Evolutionary conservation across 1,284 basidiomycete species (phyloP).

Genomic region (Ustilago nuda): DNA sequence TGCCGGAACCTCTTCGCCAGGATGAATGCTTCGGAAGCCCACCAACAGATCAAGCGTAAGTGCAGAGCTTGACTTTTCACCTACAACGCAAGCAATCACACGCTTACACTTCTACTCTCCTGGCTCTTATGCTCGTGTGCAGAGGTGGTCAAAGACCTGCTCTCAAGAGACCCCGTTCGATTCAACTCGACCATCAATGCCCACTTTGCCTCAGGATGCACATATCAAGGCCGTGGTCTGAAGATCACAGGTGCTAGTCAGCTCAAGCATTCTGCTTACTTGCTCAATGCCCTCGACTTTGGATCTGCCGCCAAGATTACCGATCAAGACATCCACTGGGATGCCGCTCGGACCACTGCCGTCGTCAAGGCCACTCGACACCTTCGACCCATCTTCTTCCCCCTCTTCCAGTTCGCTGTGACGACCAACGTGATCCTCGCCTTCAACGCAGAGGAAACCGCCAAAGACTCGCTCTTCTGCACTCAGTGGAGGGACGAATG

Average conservation of each 20-base stretch:
- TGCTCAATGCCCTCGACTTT: slow-evolving; percentile 48
- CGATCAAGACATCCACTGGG: slow-evolving; percentile 47
- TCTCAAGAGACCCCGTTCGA: slow-evolving; percentile 44
- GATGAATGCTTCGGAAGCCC: slow-evolving; percentile 40
- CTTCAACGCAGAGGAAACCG: slow-evolving; percentile 37
- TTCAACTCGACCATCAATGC: slow-evolving; percentile 59
- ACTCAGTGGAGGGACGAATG: slow-evolving; percentile 53
- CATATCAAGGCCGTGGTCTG: slow-evolving; percentile 52
- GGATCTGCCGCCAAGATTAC: slow-evolving; percentile 41
- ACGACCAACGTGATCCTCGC: slow-evolving; percentile 36
- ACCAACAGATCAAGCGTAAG: slow-evolving; percentile 33
- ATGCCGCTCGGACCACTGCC: slow-evolving; percentile 33
- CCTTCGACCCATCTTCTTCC: slow-evolving; percentile 49
- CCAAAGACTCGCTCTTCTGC: slow-evolving; percentile 44
- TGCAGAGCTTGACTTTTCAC: background rate
- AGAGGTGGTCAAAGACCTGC: slow-evolving; percentile 45
- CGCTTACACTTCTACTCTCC: background rate
- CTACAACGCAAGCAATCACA: background rate
- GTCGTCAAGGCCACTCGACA: slow-evolving; percentile 41
- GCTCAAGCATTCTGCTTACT: slow-evolving; percentile 50
- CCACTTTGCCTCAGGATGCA: slow-evolving; percentile 41
- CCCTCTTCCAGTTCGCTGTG: slow-evolving; percentile 51
- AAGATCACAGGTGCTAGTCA: slow-evolving; percentile 50
- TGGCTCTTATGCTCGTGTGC: background rate
- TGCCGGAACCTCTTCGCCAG: background rate